Evolutionary conservation across 2,329 filamentous ascomycete species (phyloP).

Genomic region (Teratosphaeria pseudoeucalypti): DNA sequence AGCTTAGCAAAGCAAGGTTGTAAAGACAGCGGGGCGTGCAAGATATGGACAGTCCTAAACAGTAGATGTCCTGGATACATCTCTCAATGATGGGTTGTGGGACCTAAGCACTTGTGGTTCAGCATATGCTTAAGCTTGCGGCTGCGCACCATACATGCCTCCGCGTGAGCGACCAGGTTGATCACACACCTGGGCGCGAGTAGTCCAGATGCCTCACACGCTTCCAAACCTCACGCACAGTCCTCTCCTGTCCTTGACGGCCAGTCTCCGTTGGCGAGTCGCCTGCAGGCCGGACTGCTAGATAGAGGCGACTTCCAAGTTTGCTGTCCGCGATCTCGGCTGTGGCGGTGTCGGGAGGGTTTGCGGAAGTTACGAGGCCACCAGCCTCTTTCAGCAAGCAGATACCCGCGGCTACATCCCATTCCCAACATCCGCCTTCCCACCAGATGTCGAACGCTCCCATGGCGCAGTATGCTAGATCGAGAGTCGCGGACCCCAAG

Average conservation of each 20-base stretch:
- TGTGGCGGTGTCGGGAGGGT: constrained; percentile 52
- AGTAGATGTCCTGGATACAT: background rate
- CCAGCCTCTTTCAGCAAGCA: constrained; percentile 64
- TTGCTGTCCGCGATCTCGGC: constrained; percentile 49
- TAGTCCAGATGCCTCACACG: constrained; percentile 59
- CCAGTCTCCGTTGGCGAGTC: constrained; percentile 51
- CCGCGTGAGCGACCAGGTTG: background rate
- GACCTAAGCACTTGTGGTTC: too few species aligned
- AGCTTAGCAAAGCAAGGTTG: constrained; percentile 5
- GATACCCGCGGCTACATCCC: constrained; percentile 69
- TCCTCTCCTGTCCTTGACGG: constrained; percentile 57
- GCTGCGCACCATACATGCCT: background rate
- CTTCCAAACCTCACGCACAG: constrained; percentile 63
- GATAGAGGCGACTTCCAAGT: constrained; percentile 58
- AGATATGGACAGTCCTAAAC: background rate
- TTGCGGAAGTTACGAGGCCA: constrained; percentile 62
- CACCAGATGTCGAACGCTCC: constrained; percentile 40
- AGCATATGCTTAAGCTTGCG: too few species aligned
- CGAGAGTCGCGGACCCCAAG: constrained; percentile 62
- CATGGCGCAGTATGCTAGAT: constrained; percentile 66
- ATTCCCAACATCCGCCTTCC: constrained; percentile 60
- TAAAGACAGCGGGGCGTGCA: background rate
- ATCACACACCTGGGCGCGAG: constrained; percentile 45
- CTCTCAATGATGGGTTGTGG: too few species aligned
- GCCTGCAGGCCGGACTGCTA: constrained; percentile 62